phyloP scores from a whole-genome alignment of 148 eudicot genomes.

The Amaranthus hypochondriacus region DNA sequence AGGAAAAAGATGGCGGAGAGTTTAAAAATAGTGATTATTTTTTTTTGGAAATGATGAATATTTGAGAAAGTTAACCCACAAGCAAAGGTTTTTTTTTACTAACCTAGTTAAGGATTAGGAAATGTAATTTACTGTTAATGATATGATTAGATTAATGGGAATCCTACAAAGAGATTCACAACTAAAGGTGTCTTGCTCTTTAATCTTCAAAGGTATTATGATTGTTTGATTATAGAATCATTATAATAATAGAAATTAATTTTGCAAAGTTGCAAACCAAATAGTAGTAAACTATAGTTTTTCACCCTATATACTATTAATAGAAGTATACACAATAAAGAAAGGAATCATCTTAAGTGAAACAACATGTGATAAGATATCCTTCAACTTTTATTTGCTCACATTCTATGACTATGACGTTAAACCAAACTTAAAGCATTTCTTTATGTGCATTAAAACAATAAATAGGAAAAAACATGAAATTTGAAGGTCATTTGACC shows the following conservation, averaged over 20 bases:
- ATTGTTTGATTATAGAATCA: background rate
- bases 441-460: no score
- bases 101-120: background rate
- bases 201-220: background rate
- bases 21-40: no score
- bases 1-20: no score
- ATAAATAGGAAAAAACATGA: no score
- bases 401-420: no score
- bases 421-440: no score
- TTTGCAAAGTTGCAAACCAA: background rate
- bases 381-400: background rate
- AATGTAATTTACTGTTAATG: constrained; percentile 8
- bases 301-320: background rate
- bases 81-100: background rate
- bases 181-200: constrained; percentile 24
- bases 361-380: constrained; percentile 2
- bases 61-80: background rate
- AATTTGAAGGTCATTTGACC: no score
- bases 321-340: background rate
- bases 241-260: background rate
- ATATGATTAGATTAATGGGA: constrained; percentile 13
- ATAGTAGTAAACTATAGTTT: background rate
- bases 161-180: constrained; percentile 26
- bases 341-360: constrained; percentile 11
- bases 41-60: no score